Conservation (phyloP, 2,329 filamentous ascomycete genomes). For the Gaeumannomyces sp. region DNA sequence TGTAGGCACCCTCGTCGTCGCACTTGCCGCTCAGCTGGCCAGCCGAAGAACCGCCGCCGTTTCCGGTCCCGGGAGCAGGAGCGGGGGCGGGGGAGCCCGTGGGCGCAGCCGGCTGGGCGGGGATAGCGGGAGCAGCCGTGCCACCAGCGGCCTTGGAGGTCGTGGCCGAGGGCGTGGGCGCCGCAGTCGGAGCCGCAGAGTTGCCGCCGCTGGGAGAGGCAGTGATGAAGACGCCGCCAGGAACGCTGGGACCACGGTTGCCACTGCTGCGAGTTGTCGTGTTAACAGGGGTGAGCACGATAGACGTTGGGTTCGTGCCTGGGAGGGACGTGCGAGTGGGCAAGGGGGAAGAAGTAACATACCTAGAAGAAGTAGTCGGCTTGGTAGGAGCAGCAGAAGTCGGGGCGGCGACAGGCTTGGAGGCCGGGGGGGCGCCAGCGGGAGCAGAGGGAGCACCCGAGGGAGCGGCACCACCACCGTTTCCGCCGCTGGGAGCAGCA, state of each 20-base stretch:
- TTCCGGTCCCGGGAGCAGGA: slow-evolving; percentile 20
- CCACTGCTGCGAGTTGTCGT: background rate
- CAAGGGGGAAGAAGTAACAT: background rate
- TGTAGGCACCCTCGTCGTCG: slow-evolving; percentile 48
- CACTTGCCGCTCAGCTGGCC: slow-evolving; percentile 27
- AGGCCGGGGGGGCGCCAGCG: background rate
- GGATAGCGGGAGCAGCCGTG: background rate
- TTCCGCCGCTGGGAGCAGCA: too few relatives aligned
- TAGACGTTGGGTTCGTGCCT: background rate
- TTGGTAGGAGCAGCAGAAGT: slow-evolving; percentile 2
- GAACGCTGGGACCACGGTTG: slow-evolving; percentile 15
- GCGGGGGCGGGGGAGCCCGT: slow-evolving; percentile 15
- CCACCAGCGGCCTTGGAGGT: slow-evolving; percentile 10
- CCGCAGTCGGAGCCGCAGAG: slow-evolving; percentile 3
- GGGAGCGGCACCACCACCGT: too few relatives aligned
- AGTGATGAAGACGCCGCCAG: slow-evolving; percentile 39
- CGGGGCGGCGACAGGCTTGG: slow-evolving; percentile 21
- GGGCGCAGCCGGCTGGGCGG: background rate
- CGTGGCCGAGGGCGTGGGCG: slow-evolving; percentile 8
- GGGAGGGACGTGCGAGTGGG: background rate
- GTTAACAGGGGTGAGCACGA: slow-evolving; percentile 6
- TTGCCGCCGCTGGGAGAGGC: slow-evolving; percentile 18
- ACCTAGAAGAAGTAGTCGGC: slow-evolving; percentile 3
- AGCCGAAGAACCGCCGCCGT: slow-evolving; percentile 15
- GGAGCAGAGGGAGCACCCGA: background rate